A percentile compares a stretch with the other conserved stretches of the same genome.
phyloP scores from a whole-genome alignment of 768 basidiomycete genomes.

The Rubroboletus pulcherrimus region DNA sequence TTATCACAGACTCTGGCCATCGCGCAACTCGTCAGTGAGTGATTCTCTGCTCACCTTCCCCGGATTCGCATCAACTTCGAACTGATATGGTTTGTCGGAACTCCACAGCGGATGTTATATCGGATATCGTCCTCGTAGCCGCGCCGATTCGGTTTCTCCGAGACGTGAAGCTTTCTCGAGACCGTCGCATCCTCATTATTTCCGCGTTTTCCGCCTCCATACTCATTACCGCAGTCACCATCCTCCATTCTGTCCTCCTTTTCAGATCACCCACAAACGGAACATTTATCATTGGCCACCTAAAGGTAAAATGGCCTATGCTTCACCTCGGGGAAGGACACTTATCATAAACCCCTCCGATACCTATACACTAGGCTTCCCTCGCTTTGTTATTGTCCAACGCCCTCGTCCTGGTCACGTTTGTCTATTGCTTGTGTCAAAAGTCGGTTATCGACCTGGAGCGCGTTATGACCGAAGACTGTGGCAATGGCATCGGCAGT shows the following conservation, averaged over 20 bases:
- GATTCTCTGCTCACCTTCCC: not conserved
- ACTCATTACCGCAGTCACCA: constrained; percentile 20
- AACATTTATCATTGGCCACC: constrained; percentile 19
- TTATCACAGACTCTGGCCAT: constrained; percentile 3
- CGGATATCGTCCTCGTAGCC: constrained; percentile 20
- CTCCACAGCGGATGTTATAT: constrained; percentile 20
- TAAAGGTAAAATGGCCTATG: constrained; percentile 14
- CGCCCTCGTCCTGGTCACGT: constrained; percentile 17
- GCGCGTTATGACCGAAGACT: not conserved
- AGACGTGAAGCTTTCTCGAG: constrained; percentile 10
- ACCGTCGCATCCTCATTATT: too few species aligned
- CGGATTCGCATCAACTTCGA: not conserved
- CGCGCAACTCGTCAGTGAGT: constrained; percentile 25
- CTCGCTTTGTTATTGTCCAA: constrained; percentile 22
- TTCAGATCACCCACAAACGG: not conserved
- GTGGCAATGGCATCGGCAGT: not conserved
- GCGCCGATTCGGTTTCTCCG: constrained; percentile 15
- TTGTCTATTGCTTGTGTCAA: constrained; percentile 14
- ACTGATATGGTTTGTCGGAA: not conserved
- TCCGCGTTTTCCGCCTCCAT: constrained; percentile 1
- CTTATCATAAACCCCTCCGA: not conserved
- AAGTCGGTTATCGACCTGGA: not conserved
- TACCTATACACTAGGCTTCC: constrained; percentile 8
- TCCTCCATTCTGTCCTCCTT: constrained; percentile 22
- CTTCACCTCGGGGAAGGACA: not conserved